phyloP scores from a whole-genome alignment of 805 yeast species.

The Yueomyces sinensis region DNA sequence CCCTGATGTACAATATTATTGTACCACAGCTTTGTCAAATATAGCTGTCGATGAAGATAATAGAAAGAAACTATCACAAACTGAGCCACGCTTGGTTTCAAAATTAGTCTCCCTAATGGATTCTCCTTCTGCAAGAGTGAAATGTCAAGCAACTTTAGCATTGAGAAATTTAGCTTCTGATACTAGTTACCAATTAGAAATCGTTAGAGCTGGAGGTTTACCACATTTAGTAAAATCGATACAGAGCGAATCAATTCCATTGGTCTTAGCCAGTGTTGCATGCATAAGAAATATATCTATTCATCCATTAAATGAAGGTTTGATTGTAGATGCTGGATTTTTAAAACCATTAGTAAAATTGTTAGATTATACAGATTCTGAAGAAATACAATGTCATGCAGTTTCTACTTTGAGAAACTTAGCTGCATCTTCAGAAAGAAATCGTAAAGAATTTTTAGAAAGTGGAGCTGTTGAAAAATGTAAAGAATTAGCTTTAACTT shows the following conservation, averaged over 20 bases:
- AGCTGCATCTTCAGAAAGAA: constrained; percentile 91
- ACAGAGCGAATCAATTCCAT: constrained; percentile 81
- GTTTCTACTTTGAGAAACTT: constrained; percentile 90
- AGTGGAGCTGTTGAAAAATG: constrained; percentile 95
- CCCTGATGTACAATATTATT: constrained; percentile 95
- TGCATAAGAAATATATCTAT: constrained; percentile 95
- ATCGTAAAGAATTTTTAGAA: constrained; percentile 79
- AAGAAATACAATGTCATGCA: constrained; percentile 97
- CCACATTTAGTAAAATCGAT: constrained; percentile 84
- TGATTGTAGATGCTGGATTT: constrained; percentile 95
- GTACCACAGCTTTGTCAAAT: constrained; percentile 93
- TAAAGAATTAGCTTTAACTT: constrained; percentile 68
- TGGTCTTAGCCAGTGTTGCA: constrained; percentile 93
- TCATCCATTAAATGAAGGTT: constrained; percentile 90
- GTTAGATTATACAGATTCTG: constrained; percentile 74
- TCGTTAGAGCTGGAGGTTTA: constrained; percentile 89
- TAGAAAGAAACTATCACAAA: constrained; percentile 74
- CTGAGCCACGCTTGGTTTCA: constrained; percentile 84
- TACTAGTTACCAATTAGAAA: constrained; percentile 88
- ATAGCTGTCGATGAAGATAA: constrained; percentile 94
- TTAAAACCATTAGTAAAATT: constrained; percentile 78
- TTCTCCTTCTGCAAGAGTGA: constrained; percentile 85
- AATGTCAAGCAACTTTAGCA: constrained; percentile 96
- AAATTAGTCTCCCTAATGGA: constrained; percentile 88
- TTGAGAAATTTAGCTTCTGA: constrained; percentile 92